Percentiles rank a stretch among this genome's conserved stretches.
These are phyloP conservation scores for Gynochthodes officinalis DNA, from an alignment of 257 asterid genomes.

Conservation along the genomic window DNA sequence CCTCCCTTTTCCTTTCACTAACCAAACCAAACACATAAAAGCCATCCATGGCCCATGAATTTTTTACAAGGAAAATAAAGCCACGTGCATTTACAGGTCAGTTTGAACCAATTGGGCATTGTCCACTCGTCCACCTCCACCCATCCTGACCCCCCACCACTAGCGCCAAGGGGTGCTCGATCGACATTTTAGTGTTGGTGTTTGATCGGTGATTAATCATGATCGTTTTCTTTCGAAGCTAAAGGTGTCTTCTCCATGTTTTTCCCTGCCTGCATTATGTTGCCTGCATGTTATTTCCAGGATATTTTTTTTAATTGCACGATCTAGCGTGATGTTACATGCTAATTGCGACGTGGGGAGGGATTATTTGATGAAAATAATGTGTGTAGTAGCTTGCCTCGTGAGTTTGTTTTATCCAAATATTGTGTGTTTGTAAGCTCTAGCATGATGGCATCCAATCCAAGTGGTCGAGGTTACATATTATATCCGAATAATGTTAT, in stretches of 20 bases:
- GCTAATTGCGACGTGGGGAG: too few relatives aligned
- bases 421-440: too few relatives aligned
- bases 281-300: neutral
- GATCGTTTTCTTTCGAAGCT: neutral
- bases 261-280: conserved; percentile 6
- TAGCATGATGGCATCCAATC: too few relatives aligned
- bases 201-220: neutral
- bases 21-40: conserved; percentile 1
- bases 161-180: neutral
- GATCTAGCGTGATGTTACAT: too few relatives aligned
- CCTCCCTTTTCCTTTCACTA: neutral
- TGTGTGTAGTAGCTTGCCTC: too few relatives aligned
- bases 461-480: too few relatives aligned
- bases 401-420: too few relatives aligned
- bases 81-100: neutral
- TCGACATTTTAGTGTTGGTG: neutral
- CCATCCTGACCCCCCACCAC: conserved; percentile 1
- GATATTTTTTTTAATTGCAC: neutral
- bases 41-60: neutral
- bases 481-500: too few relatives aligned
- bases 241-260: neutral
- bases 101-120: neutral
- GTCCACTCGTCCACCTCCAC: conserved; percentile 9
- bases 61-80: conserved; percentile 1
- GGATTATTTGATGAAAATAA: too few relatives aligned